These are phyloP conservation scores for Teratosphaeria gauchensis DNA, from an alignment of 2,329 filamentous ascomycete genomes.

Conservation along the genomic window DNA sequence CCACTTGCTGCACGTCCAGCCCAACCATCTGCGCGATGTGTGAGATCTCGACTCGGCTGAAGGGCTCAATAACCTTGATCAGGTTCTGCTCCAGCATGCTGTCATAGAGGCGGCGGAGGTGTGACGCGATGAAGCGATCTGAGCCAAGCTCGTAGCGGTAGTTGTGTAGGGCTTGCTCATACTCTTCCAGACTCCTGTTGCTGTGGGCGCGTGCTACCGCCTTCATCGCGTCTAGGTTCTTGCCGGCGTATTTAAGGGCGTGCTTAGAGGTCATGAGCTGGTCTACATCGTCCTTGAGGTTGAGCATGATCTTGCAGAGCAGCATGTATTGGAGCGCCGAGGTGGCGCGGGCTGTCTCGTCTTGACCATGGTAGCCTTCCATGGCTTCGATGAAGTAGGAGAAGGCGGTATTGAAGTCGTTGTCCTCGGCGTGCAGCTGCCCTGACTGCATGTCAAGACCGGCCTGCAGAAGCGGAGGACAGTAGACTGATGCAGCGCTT, in stretches of 20 bases:
- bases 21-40: conserved; percentile 98
- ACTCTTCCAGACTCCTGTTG: conserved; percentile 92
- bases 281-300: conserved; percentile 91
- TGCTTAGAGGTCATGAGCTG: conserved; percentile 92
- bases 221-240: conserved; percentile 98
- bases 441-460: conserved; percentile 98
- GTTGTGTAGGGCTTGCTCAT: conserved; percentile 80
- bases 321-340: conserved; percentile 98
- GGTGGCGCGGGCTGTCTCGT: conserved; percentile 83
- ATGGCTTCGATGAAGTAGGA: conserved; percentile 99
- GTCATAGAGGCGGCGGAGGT: conserved; percentile 91
- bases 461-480: conserved; percentile 86
- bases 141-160: conserved; percentile 91
- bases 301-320: conserved; percentile 99
- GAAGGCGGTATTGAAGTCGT: conserved; percentile 97
- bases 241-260: conserved; percentile 89
- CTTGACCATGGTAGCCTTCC: conserved; percentile 90
- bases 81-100: conserved; percentile 99
- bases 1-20: conserved; percentile 89
- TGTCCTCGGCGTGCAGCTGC: conserved; percentile 96
- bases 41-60: conserved; percentile 90
- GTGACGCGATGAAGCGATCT: conserved; percentile 93
- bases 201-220: conserved; percentile 91
- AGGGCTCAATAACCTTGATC: conserved; percentile 99
- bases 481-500: conserved; percentile 93